phyloP scores from a whole-genome alignment of 441 rosid genomes.

The Eutrema salsugineum region DNA sequence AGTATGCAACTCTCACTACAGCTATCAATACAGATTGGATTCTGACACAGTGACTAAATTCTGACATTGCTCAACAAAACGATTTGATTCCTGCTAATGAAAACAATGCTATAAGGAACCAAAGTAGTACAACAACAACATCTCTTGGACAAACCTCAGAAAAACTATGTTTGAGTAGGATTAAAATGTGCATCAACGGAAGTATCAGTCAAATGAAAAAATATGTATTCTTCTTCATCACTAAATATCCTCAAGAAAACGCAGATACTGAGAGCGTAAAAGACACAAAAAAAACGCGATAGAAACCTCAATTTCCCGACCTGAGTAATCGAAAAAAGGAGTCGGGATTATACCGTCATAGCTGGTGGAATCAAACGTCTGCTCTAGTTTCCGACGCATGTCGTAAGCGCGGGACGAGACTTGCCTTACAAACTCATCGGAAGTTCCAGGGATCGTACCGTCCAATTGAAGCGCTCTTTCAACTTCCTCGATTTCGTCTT shows the following conservation, averaged over 20 bases:
- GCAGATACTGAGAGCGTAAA: neutral
- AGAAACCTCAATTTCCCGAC: neutral
- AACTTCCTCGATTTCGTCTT: conserved; percentile 50
- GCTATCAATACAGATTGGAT: conserved; percentile 1
- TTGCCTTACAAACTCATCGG: conserved; percentile 76
- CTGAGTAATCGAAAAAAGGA: neutral
- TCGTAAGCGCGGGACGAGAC: conserved; percentile 97
- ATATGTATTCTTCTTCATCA: neutral
- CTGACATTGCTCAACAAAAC: neutral
- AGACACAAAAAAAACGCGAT: neutral
- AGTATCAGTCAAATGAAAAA: neutral
- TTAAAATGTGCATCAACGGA: neutral
- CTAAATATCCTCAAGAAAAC: neutral
- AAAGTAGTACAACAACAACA: neutral
- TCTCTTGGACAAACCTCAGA: neutral
- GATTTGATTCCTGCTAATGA: neutral
- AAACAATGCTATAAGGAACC: neutral
- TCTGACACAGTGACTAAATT: neutral
- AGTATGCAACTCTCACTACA: neutral
- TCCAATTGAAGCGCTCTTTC: conserved; percentile 91
- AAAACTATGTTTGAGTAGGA: neutral
- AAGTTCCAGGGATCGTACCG: conserved; percentile 85
- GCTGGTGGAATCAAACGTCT: conserved; percentile 82
- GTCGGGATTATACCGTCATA: conserved; percentile 59
- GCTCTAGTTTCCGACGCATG: conserved; percentile 92